Evolutionary conservation across 257 asterid species (phyloP), one percentile per base, ranked within the genome.

Genomic region (Scutellaria galericulata): DNA sequence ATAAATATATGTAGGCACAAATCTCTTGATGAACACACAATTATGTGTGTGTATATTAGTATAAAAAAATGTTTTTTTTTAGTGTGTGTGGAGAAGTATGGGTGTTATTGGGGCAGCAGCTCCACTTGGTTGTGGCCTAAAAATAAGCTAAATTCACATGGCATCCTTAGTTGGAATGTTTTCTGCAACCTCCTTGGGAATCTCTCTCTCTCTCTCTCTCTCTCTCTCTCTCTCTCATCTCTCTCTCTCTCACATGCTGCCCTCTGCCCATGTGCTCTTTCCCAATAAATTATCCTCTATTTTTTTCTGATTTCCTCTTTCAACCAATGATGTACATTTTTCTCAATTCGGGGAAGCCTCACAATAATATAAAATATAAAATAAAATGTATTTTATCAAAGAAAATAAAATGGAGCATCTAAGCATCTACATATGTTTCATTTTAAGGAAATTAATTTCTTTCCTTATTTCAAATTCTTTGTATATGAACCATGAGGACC

Each of bases 121-220:
- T 66, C 73, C 75, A 80, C 74, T 75, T 68, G 75, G 80, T 75
- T 63, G 47, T 78, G 82, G 75, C 85, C 88, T 86, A 79, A 81
- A 81, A 83, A 83, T 78, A 80, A 85, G 84, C 73, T 46, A 79
- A 76, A 70, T 46, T 75, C 89, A 82, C 94, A 85, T 86, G 89
- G 91, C 73, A 44, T 72, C 60, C 83, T 82, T 85, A 82, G 87
- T 67, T 85, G 89, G 89, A 87, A 74, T 74, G 78, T 78, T 80
- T 73, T 70, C 76, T 84, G 76, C 44, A 31, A 31, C 65, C 50
- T 59, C 61, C 40, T 60, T 80, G 75, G 79, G 75, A 73, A 73
- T 76, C 76, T 72, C 50, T 64, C 53, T 59, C 74, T 80, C 60
- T 64, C 40, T 81, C 20, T 18, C 70, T 65, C 48, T 60, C 11